Evolutionary conservation across 1,284 basidiomycete species (phyloP).

Genomic region (Boletellus dicymbophilus): DNA sequence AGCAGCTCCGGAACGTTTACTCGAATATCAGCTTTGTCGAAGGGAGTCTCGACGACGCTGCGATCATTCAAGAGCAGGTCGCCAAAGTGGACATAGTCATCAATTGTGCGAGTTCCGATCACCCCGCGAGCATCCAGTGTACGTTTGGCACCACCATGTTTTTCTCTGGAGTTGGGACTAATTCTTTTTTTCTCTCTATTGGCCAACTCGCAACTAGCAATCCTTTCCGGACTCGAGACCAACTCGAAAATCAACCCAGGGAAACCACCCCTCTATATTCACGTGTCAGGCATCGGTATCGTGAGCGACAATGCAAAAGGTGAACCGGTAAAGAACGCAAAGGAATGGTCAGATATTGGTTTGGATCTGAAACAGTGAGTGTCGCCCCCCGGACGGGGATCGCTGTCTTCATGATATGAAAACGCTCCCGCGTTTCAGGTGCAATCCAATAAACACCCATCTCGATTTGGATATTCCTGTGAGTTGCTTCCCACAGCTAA

Average conservation of each 20-base stretch:
- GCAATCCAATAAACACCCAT: constrained; percentile 35
- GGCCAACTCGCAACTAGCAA: constrained; percentile 29
- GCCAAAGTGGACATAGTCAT: constrained; percentile 37
- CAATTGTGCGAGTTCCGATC: constrained; percentile 43
- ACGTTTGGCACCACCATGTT: constrained; percentile 5
- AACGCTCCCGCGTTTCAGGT: constrained; percentile 11
- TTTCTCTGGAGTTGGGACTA: neutral
- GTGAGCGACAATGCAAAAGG: constrained; percentile 41
- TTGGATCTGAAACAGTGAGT: constrained; percentile 33
- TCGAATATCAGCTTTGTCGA: constrained; percentile 36
- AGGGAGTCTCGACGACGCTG: constrained; percentile 38
- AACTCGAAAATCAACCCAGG: constrained; percentile 36
- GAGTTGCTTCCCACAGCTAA: neutral
- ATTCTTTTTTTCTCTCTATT: too few species aligned
- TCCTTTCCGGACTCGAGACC: constrained; percentile 39
- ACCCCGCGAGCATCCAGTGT: constrained; percentile 37
- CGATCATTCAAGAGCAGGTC: constrained; percentile 36
- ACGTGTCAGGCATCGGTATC: constrained; percentile 43
- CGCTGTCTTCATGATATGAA: neutral
- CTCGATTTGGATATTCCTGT: constrained; percentile 38
- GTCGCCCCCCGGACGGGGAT: neutral
- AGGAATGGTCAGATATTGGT: constrained; percentile 39
- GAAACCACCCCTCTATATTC: constrained; percentile 42
- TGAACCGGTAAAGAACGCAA: constrained; percentile 32
- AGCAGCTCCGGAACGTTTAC: constrained; percentile 32